phyloP scores from a whole-genome alignment of 176 grass and related monocot species.

The Carex kokanica region DNA sequence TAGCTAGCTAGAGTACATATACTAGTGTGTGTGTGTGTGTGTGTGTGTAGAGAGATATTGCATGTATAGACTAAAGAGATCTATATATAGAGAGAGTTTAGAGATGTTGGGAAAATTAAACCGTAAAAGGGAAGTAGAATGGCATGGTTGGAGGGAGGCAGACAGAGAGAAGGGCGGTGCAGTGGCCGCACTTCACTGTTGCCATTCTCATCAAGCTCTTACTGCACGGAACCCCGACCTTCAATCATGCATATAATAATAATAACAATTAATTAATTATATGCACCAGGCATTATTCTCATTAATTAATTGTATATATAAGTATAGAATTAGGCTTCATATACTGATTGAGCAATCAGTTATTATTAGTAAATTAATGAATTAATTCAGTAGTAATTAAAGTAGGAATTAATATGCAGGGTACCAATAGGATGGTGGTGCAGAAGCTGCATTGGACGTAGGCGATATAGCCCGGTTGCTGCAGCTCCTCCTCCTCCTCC shows the following conservation, averaged over 20 bases:
- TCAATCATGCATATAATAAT: neutral
- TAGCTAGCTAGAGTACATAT: too few species aligned
- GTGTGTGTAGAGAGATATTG: too few species aligned
- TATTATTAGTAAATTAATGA: neutral
- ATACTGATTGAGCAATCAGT: neutral
- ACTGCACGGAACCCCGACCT: constrained; percentile 82
- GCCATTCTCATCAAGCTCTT: constrained; percentile 63
- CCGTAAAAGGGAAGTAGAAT: constrained; percentile 33
- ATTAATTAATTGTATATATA: neutral
- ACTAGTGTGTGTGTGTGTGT: too few species aligned
- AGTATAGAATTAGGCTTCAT: neutral
- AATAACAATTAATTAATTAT: neutral
- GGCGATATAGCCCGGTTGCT: neutral
- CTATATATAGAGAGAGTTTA: neutral
- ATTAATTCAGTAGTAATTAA: neutral
- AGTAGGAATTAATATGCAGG: neutral
- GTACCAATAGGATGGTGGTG: constrained; percentile 89
- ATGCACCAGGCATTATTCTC: too few species aligned
- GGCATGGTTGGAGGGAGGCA: constrained; percentile 40
- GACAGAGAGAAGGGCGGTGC: constrained; percentile 74
- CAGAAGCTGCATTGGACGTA: constrained; percentile 96
- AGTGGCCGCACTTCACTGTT: constrained; percentile 91
- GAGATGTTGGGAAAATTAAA: neutral
- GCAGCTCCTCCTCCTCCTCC: neutral
- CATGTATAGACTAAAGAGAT: neutral